Conservation (phyloP, 139 green algal species). For the Tetraselmis chui region DNA sequence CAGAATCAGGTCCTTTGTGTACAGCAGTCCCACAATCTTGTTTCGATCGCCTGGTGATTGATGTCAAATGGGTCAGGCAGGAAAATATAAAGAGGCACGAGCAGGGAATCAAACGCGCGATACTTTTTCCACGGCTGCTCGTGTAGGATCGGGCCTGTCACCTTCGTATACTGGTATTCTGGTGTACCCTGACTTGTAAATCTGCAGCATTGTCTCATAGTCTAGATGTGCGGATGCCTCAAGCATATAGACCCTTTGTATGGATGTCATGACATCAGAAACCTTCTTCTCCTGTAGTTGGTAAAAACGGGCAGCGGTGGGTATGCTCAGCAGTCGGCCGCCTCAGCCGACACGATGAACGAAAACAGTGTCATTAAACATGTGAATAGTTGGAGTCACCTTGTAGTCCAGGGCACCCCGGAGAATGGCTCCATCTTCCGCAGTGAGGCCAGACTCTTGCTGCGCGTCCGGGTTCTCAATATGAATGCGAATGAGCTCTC, state of each 20-base stretch:
- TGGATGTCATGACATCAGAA: slow-evolving; percentile 37
- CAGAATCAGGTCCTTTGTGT: slow-evolving; percentile 66
- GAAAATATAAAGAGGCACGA: too few species aligned
- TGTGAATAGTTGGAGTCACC: slow-evolving; percentile 6
- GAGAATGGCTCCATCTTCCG: slow-evolving; percentile 29
- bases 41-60: slow-evolving; percentile 7
- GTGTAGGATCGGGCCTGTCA: too few species aligned
- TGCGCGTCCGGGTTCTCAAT: slow-evolving; percentile 38
- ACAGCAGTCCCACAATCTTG: slow-evolving; percentile 61
- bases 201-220: slow-evolving; percentile 47
- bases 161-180: not conserved
- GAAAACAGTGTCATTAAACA: not conserved
- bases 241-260: slow-evolving; percentile 52
- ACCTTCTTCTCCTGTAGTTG: slow-evolving; percentile 29
- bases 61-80: too few species aligned
- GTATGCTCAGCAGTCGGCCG: not conserved
- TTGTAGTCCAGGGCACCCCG: slow-evolving; percentile 26
- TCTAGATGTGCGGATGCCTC: slow-evolving; percentile 29
- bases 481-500: slow-evolving; percentile 49
- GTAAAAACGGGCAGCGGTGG: not conserved
- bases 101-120: too few species aligned
- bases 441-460: slow-evolving; percentile 24
- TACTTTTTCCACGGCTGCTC: too few species aligned
- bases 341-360: too few species aligned
- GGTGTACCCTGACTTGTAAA: slow-evolving; percentile 52